phyloP scores from a whole-genome alignment of 2,329 filamentous ascomycete species.

The Neonectria coccinea region DNA sequence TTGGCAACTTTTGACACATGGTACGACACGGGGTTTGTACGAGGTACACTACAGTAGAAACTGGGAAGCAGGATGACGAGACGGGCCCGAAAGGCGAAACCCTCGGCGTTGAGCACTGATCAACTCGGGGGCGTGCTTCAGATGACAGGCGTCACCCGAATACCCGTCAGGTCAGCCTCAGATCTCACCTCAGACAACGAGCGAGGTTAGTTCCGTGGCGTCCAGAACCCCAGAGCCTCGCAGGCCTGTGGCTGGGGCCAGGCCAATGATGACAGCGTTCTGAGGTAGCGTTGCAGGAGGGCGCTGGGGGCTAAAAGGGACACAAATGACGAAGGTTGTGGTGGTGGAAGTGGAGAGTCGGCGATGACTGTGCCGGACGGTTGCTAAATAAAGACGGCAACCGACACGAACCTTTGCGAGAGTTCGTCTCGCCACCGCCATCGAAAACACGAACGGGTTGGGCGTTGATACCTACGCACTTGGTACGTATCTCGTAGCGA shows the following conservation, averaged over 20 bases:
- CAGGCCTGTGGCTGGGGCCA: slow-evolving; percentile 4
- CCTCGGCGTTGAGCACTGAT: slow-evolving; percentile 3
- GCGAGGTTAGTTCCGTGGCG: slow-evolving; percentile 5
- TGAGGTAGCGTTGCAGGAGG: not conserved
- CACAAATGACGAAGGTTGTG: not conserved
- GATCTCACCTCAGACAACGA: slow-evolving; percentile 26
- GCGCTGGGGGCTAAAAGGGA: not conserved
- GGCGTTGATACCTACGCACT: not conserved
- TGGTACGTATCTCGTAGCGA: not conserved
- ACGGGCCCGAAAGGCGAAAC: slow-evolving; percentile 2
- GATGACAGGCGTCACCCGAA: slow-evolving; percentile 19
- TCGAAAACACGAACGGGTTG: slow-evolving; percentile 7
- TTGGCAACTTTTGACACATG: slow-evolving; percentile 6
- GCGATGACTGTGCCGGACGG: slow-evolving; percentile 16
- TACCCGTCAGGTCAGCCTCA: slow-evolving; percentile 13
- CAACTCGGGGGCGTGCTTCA: slow-evolving; percentile 3
- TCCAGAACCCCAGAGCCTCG: slow-evolving; percentile 13
- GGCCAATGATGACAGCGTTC: slow-evolving; percentile 3
- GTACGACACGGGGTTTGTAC: not conserved
- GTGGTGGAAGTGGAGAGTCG: slow-evolving; percentile 7
- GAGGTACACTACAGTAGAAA: not conserved
- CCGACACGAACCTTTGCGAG: not conserved
- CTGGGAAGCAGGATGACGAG: not conserved
- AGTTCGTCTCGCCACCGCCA: slow-evolving; percentile 15
- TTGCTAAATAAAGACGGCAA: slow-evolving; percentile 28